Evolutionary conservation across 2,329 filamentous ascomycete genomes (phyloP).

Genomic region (Penicillium paneum): DNA sequence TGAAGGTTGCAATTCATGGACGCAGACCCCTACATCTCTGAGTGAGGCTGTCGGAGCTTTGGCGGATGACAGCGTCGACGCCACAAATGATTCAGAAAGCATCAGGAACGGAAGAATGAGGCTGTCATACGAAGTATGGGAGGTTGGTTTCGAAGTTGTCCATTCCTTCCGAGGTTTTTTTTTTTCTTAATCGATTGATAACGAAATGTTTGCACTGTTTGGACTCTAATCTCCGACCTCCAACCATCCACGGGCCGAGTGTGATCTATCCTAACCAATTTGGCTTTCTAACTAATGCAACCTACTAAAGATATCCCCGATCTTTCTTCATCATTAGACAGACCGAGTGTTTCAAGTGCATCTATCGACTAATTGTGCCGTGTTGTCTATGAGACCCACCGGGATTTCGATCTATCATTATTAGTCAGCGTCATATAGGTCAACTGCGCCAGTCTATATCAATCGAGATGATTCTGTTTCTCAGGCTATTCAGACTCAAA

Average conservation of each 20-base stretch:
- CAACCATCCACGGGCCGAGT: slow-evolving; percentile 3
- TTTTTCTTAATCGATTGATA: slow-evolving; percentile 26
- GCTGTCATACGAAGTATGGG: slow-evolving; percentile 19
- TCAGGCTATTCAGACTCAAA: not conserved
- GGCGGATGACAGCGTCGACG: slow-evolving; percentile 42
- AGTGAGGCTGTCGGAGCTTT: slow-evolving; percentile 48
- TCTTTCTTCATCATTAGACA: not conserved
- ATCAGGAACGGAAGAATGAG: slow-evolving; percentile 33
- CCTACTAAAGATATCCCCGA: slow-evolving; percentile 4
- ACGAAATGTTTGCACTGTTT: slow-evolving; percentile 37
- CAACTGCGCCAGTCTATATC: not conserved
- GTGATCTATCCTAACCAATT: slow-evolving; percentile 12
- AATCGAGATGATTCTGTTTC: not conserved
- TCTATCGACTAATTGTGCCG: slow-evolving; percentile 12
- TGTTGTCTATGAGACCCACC: slow-evolving; percentile 1
- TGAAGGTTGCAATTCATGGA: slow-evolving; percentile 76
- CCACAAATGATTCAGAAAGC: slow-evolving; percentile 50
- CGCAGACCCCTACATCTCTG: slow-evolving; percentile 82
- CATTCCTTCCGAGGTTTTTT: slow-evolving; percentile 21
- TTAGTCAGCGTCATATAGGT: not conserved
- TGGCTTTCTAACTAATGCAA: slow-evolving; percentile 11
- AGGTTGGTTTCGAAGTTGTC: slow-evolving; percentile 10
- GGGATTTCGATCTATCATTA: slow-evolving; percentile 14
- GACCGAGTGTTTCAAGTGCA: not conserved
- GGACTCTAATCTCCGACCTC: not conserved